Percentiles rank a stretch among this genome's conserved stretches.
Conservation (phyloP, 2,329 filamentous ascomycete genomes). For the Aspergillus pseudoglaucus region DNA sequence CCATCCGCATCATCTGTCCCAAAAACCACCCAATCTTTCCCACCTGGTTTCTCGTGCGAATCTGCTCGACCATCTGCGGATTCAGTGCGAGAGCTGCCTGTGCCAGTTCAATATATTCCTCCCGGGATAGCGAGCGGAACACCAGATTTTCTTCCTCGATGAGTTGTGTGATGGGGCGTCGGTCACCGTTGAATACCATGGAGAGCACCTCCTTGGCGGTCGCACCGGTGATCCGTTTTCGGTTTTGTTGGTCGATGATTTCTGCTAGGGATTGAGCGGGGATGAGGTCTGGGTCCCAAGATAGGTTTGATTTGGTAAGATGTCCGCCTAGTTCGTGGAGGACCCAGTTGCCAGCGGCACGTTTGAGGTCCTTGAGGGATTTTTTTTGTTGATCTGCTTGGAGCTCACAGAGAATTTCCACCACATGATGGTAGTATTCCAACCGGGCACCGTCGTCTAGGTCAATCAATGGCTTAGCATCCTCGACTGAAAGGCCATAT, state of each 20-base stretch:
- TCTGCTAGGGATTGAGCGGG: conserved; percentile 39
- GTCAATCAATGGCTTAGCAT: conserved; percentile 71
- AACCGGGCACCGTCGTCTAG: conserved; percentile 72
- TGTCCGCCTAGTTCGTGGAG: conserved; percentile 69
- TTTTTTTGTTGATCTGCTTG: conserved; percentile 19
- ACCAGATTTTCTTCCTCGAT: conserved; percentile 52
- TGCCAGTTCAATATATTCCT: conserved; percentile 53
- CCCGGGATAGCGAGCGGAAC: conserved; percentile 48
- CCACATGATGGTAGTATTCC: conserved; percentile 62
- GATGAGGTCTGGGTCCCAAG: conserved; percentile 36
- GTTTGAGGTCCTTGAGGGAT: conserved; percentile 35
- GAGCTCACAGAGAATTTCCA: conserved; percentile 29
- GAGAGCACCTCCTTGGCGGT: conserved; percentile 57
- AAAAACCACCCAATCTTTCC: conserved; percentile 65
- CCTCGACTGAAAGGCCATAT: conserved; percentile 71
- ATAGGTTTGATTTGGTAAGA: conserved; percentile 45
- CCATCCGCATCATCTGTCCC: conserved; percentile 60
- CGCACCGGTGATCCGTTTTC: conserved; percentile 44
- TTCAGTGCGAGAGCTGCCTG: conserved; percentile 49
- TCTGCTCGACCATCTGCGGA: conserved; percentile 52
- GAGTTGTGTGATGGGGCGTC: conserved; percentile 45
- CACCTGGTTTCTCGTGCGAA: conserved; percentile 52
- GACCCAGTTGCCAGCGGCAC: conserved; percentile 59
- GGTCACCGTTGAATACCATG: conserved; percentile 48
- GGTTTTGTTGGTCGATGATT: conserved; percentile 40